phyloP scores from a whole-genome alignment of 2,329 filamentous ascomycete genomes.

The Colletotrichum echinochloae region DNA sequence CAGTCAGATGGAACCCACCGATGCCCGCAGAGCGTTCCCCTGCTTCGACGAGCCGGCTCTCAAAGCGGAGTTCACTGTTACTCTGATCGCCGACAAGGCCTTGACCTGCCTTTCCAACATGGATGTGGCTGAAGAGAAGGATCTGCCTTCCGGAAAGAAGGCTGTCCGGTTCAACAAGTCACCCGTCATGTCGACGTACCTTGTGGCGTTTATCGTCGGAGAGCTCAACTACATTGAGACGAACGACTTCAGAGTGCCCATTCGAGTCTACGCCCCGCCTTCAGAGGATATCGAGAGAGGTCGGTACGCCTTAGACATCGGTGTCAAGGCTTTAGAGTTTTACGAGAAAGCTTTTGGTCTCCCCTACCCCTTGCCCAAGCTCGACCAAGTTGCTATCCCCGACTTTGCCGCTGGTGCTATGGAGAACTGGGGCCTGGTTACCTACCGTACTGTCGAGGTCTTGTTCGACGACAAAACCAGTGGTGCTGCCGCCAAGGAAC shows the following conservation, averaged over 20 bases:
- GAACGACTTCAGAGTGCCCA: constrained; percentile 88
- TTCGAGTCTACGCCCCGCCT: constrained; percentile 93
- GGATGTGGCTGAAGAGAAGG: constrained; percentile 84
- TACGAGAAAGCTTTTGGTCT: constrained; percentile 96
- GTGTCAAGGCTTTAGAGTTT: constrained; percentile 89
- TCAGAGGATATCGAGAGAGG: constrained; percentile 92
- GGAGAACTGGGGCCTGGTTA: constrained; percentile 94
- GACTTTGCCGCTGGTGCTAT: constrained; percentile 97
- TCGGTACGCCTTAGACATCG: constrained; percentile 89
- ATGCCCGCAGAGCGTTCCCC: constrained; percentile 91
- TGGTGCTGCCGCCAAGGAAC: constrained; percentile 89
- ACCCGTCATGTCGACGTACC: constrained; percentile 95
- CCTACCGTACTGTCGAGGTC: constrained; percentile 92
- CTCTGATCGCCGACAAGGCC: constrained; percentile 88
- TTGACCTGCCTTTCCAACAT: constrained; percentile 97
- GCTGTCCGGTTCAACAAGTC: constrained; percentile 92
- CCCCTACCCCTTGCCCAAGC: constrained; percentile 89
- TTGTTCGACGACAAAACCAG: constrained; percentile 93
- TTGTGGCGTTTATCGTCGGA: constrained; percentile 92
- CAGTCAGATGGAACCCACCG: constrained; percentile 96
- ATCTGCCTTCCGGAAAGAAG: constrained; percentile 67
- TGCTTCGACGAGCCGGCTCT: constrained; percentile 97
- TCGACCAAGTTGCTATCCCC: constrained; percentile 96
- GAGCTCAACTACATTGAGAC: constrained; percentile 96
- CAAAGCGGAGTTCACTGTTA: constrained; percentile 93